A percentile compares a stretch with the other conserved stretches of the same genome.
Evolutionary conservation across 805 yeast species (phyloP).

Genomic region (Candida lessepsii): DNA sequence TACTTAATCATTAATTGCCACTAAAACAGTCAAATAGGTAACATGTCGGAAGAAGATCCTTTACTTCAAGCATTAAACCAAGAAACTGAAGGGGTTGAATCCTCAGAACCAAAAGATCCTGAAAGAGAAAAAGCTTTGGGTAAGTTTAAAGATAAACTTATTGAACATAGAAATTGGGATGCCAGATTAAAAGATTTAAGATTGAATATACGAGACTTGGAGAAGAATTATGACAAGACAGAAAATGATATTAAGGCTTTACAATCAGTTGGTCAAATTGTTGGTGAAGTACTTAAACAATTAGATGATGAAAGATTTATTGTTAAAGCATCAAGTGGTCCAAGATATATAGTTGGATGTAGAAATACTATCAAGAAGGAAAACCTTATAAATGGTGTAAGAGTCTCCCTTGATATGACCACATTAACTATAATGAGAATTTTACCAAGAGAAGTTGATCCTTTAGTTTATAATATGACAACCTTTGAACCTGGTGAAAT

Average conservation of each 20-base stretch:
- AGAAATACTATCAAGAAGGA: conserved; percentile 87
- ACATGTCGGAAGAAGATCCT: conserved; percentile 21
- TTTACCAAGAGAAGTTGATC: conserved; percentile 96
- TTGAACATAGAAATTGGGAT: conserved; percentile 95
- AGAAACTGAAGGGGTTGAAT: conserved; percentile 33
- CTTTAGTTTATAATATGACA: conserved; percentile 96
- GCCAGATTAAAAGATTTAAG: conserved; percentile 83
- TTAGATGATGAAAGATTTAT: conserved; percentile 91
- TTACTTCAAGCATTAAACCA: conserved; percentile 18
- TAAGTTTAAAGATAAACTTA: conserved; percentile 77
- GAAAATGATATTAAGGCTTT: conserved; percentile 96
- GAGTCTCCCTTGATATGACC: conserved; percentile 97
- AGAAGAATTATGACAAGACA: conserved; percentile 83
- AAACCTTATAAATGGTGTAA: conserved; percentile 83
- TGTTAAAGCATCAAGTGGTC: conserved; percentile 96
- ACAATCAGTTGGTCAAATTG: conserved; percentile 95
- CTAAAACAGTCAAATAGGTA: no score
- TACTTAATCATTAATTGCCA: background rate
- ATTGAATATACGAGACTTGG: conserved; percentile 77
- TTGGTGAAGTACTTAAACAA: conserved; percentile 95
- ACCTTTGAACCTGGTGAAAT: conserved; percentile 97
- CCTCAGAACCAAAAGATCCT: conserved; percentile 31
- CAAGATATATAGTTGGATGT: conserved; percentile 96
- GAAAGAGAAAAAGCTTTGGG: conserved; percentile 77
- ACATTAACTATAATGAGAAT: conserved; percentile 97